phyloP scores from a whole-genome alignment of 768 basidiomycete species.

The Lactarius trivialis region DNA sequence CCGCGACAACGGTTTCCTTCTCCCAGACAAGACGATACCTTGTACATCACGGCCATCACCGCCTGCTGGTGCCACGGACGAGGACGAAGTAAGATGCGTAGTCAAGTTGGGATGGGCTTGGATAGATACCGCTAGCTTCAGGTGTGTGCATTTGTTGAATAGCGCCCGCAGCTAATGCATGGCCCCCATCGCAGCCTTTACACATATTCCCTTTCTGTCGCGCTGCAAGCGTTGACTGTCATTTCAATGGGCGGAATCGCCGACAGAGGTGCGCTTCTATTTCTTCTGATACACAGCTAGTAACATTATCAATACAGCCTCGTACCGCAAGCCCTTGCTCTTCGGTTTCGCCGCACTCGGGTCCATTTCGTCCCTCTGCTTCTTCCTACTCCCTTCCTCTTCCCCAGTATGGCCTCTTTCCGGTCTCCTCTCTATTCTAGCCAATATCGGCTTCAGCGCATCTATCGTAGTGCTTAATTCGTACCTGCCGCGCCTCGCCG shows the following conservation, averaged over 20 bases:
- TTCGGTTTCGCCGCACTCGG: constrained; percentile 70
- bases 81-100: constrained; percentile 54
- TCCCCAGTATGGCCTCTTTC: constrained; percentile 64
- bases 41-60: constrained; percentile 35
- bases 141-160: constrained; percentile 39
- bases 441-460: constrained; percentile 84
- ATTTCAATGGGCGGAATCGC: constrained; percentile 92
- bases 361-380: constrained; percentile 56
- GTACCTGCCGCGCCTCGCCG: constrained; percentile 73
- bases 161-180: neutral
- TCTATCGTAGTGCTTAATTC: constrained; percentile 87
- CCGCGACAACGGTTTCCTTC: constrained; percentile 73
- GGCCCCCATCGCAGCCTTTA: constrained; percentile 59
- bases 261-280: constrained; percentile 63
- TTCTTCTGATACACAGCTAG: neutral
- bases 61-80: constrained; percentile 22
- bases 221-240: constrained; percentile 86
- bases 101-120: constrained; percentile 78
- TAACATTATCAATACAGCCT: constrained; percentile 35
- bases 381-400: constrained; percentile 67
- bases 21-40: constrained; percentile 58
- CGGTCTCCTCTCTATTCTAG: constrained; percentile 62
- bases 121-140: constrained; percentile 91
- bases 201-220: constrained; percentile 81
- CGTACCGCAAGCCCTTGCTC: constrained; percentile 73